Percentiles rank a stretch among this genome's conserved stretches.
phyloP scores from a whole-genome alignment of 108 stramenopile species.

The Skeletonema grethae region DNA sequence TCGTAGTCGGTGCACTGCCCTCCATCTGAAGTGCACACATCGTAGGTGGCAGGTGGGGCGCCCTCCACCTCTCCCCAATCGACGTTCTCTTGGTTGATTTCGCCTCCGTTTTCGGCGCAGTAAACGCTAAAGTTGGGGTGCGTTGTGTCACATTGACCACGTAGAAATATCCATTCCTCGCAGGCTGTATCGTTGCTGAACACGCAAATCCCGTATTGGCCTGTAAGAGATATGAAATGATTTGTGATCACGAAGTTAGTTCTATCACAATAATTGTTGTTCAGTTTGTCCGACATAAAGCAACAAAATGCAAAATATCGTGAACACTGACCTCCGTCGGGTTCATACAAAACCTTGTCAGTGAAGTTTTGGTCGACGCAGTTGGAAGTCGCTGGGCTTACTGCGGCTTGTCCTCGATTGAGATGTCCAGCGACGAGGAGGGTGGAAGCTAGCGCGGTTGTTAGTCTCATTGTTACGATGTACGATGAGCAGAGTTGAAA shows the following conservation, averaged over 20 bases:
- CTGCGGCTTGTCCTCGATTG: neutral
- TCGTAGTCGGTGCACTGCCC: conserved; percentile 4
- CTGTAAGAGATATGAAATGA: neutral
- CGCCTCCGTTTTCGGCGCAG: neutral
- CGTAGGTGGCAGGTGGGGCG: conserved; percentile 2
- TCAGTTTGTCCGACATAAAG: no score
- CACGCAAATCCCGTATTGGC: conserved; percentile 4
- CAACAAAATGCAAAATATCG: no score
- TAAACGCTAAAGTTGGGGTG: neutral
- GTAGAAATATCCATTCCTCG: neutral
- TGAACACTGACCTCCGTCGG: neutral
- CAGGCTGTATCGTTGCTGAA: conserved; percentile 5
- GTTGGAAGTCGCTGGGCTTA: neutral
- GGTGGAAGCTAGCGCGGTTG: neutral
- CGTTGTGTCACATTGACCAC: neutral
- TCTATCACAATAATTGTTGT: no score
- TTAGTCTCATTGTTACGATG: neutral
- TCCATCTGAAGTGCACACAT: conserved; percentile 8
- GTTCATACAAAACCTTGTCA: neutral
- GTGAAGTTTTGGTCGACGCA: neutral
- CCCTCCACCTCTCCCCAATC: conserved; percentile 8
- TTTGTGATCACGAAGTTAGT: no score
- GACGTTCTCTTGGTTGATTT: neutral
- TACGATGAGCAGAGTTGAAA: no score
- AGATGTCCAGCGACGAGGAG: neutral